Percentiles rank a stretch among this genome's conserved stretches.
phyloP scores from a whole-genome alignment of 1,284 basidiomycete genomes.

The Ganoderma lingzhi region DNA sequence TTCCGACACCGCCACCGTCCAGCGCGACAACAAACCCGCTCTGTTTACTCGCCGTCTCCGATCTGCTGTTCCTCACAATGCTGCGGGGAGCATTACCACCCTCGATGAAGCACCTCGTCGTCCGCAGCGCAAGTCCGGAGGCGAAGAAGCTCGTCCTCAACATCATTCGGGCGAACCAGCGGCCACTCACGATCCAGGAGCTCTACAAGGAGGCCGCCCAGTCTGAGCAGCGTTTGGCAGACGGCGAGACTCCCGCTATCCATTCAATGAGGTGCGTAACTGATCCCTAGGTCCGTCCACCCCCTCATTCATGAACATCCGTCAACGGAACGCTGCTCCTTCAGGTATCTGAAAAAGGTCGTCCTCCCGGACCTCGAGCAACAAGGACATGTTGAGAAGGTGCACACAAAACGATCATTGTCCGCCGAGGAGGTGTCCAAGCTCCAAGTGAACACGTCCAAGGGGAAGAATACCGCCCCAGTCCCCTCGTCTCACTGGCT shows the following conservation, averaged over 20 bases:
- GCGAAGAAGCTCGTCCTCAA: conserved; percentile 1
- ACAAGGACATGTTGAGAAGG: conserved; percentile 5
- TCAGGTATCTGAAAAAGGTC: conserved; percentile 13
- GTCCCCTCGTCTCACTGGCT: background rate
- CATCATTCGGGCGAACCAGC: background rate
- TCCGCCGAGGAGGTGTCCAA: conserved; percentile 1
- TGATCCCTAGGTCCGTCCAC: background rate
- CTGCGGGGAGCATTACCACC: background rate
- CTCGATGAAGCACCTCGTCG: background rate
- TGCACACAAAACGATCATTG: background rate
- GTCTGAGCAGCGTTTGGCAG: background rate
- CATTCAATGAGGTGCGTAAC: conserved; percentile 2
- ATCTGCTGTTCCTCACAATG: background rate
- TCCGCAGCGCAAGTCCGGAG: background rate
- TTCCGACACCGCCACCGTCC: background rate
- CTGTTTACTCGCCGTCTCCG: background rate
- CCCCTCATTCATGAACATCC: background rate
- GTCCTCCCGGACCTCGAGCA: conserved; percentile 6
- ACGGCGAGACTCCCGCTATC: background rate
- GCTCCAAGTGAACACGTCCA: background rate
- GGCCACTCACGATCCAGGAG: conserved; percentile 4
- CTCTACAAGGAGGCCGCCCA: background rate
- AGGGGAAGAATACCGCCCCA: background rate
- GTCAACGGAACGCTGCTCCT: background rate
- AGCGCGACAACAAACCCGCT: background rate